phyloP scores from a whole-genome alignment of 805 yeast species.

The Kluyveromyces nonfermentans region DNA sequence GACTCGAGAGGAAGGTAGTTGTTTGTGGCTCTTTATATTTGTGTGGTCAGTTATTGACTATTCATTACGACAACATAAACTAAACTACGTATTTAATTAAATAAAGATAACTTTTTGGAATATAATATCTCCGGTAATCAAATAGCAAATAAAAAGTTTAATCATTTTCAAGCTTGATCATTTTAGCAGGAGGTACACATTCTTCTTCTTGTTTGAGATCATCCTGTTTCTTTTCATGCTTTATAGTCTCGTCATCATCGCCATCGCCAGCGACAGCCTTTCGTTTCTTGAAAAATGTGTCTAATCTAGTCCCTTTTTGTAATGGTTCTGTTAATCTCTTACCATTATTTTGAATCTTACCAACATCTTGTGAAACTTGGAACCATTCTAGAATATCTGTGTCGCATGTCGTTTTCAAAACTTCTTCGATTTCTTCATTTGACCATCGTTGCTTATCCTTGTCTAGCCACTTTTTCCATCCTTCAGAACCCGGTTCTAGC shows the following conservation, averaged over 20 bases:
- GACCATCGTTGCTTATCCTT: conserved; percentile 31
- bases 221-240: conserved; percentile 4
- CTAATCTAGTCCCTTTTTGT: conserved; percentile 8
- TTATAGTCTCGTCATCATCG: conserved; percentile 2
- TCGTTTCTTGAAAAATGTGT: conserved; percentile 6
- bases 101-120: too few relatives aligned
- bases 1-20: conserved; percentile 28
- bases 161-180: neutral
- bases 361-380: conserved; percentile 54
- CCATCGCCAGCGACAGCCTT: neutral
- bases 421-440: conserved; percentile 30
- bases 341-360: conserved; percentile 44
- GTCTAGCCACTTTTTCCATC: conserved; percentile 58
- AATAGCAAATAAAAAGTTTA: too few relatives aligned
- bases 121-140: too few relatives aligned
- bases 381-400: conserved; percentile 38
- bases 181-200: neutral
- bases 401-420: conserved; percentile 32
- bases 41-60: conserved; percentile 41
- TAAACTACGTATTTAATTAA: neutral
- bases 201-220: conserved; percentile 1
- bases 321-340: conserved; percentile 26
- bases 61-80: neutral
- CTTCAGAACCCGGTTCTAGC: conserved; percentile 45
- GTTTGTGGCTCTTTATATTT: conserved; percentile 67